These are phyloP conservation scores for Albophoma yamanashiensis DNA, from an alignment of 2,329 filamentous ascomycete genomes.

Conservation along the genomic window DNA sequence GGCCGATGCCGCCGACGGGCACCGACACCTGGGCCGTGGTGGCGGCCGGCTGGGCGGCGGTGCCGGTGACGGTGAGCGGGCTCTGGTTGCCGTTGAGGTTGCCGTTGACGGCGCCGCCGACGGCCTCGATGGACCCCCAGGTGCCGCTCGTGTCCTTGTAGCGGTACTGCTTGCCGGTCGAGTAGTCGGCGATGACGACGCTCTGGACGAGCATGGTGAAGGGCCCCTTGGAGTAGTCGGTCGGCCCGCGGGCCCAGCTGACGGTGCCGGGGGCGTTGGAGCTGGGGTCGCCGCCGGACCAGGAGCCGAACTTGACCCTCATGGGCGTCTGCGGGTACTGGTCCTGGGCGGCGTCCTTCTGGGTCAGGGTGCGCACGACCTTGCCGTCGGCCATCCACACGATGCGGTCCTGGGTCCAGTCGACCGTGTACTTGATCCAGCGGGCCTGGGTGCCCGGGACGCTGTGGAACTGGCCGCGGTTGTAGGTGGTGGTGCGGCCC, in stretches of 20 bases:
- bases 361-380: constrained; percentile 65
- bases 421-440: constrained; percentile 81
- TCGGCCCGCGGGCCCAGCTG: constrained; percentile 77
- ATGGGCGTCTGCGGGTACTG: constrained; percentile 95
- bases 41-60: constrained; percentile 52
- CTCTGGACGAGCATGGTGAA: constrained; percentile 78
- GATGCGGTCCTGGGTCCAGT: constrained; percentile 81
- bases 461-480: constrained; percentile 73
- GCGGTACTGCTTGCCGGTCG: constrained; percentile 73
- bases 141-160: constrained; percentile 71
- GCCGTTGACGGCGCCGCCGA: constrained; percentile 67
- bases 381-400: constrained; percentile 77
- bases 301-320: constrained; percentile 85
- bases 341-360: constrained; percentile 52
- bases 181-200: constrained; percentile 78
- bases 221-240: constrained; percentile 73
- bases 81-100: constrained; percentile 46
- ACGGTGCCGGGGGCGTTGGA: constrained; percentile 71
- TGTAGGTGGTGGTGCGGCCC: constrained; percentile 73
- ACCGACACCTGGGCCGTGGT: constrained; percentile 53
- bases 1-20: constrained; percentile 58
- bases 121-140: constrained; percentile 72
- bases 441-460: constrained; percentile 56
- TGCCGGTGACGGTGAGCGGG: constrained; percentile 38
- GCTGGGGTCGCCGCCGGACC: constrained; percentile 78